phyloP scores from a whole-genome alignment of 176 grass and related monocot genomes.

The Lolium perenne region DNA sequence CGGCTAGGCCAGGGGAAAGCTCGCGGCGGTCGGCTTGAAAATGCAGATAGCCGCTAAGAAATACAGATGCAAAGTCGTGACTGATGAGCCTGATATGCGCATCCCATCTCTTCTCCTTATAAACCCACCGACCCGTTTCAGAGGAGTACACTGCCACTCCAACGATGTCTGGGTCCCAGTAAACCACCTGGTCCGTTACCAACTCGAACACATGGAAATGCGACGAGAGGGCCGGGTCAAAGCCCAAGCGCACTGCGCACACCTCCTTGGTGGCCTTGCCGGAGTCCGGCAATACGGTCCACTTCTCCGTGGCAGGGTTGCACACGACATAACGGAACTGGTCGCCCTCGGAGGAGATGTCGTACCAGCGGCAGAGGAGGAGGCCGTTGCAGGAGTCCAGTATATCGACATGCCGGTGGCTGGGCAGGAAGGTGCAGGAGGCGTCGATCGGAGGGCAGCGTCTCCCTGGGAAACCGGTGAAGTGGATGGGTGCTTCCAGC shows the following conservation, averaged over 20 bases:
- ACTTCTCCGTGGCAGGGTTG: constrained; percentile 18
- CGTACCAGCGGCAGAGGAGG: not conserved
- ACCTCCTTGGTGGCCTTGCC: too few relatives aligned
- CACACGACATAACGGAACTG: not conserved
- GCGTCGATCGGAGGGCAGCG: not conserved
- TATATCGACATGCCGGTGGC: not conserved
- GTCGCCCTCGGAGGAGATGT: too few relatives aligned
- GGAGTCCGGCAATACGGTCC: not conserved
- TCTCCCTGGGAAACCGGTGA: not conserved
- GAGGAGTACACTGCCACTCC: constrained; percentile 7
- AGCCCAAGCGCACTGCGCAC: not conserved
- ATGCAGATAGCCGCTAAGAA: not conserved
- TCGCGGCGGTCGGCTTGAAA: not conserved
- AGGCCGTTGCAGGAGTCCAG: constrained; percentile 36
- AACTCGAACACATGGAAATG: constrained; percentile 24
- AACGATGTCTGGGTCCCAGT: not conserved
- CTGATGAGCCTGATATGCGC: not conserved
- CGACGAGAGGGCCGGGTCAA: not conserved
- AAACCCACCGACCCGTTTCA: not conserved
- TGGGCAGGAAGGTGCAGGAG: not conserved
- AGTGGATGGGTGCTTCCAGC: not conserved
- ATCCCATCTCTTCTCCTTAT: not conserved
- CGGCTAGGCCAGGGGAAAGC: not conserved
- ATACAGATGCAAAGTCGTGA: not conserved
- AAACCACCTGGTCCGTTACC: not conserved